Base-by-base conservation (phyloP, 73 alveolate genomes). In the Durusdinium trenchii region DNA sequence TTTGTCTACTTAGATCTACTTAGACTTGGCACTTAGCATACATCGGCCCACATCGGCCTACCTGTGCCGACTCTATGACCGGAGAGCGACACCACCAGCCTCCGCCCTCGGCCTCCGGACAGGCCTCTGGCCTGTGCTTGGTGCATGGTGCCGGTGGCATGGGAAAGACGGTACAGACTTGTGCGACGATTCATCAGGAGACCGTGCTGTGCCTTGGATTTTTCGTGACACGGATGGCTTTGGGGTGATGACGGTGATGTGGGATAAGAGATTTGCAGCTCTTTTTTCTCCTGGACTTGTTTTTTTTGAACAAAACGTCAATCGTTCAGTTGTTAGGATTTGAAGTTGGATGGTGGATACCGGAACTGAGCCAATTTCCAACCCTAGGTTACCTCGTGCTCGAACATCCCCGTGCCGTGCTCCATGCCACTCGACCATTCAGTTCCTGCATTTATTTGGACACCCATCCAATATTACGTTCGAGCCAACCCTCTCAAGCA, bases 131-230 rank as follows among this genome's bases (percentile, higher is more conserved):
- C 86, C 96, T 90, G 10, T 90, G 96, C 54, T 38, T 90, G 57
- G 98, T 93, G 26, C 98, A 93, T 93, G 98, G 98, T 28, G 98
- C 98, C 18, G 98, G 98, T 32, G 98, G 98, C 36, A 93, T 93
- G 98, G 98, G 98, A 76, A 93, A 93, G 48, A 93, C 98, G 3
- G 98, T 93, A 46, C 92, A 90, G 47, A 93, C 98, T 1, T 93
- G 98, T 75, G 98, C 98, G 46, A 16, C 61, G 23, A 54, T 93
- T 60, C 86, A 64, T 10, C 86, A 90, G n/a, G 96, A 90, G 40
- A 76, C 47, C 18, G 47, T 86, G 54, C 47, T 90, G 96, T 32
- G 26, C 10, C 91, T 38, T 48, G 91, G 91, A 64, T 7, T n/a
- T n/a, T n/a, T n/a, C n/a, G 69, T 57, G 23, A 57, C 12, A 57